Evolutionary conservation across 306 rosid genomes (phyloP).

Genomic region (Dalbergia cultrata): DNA sequence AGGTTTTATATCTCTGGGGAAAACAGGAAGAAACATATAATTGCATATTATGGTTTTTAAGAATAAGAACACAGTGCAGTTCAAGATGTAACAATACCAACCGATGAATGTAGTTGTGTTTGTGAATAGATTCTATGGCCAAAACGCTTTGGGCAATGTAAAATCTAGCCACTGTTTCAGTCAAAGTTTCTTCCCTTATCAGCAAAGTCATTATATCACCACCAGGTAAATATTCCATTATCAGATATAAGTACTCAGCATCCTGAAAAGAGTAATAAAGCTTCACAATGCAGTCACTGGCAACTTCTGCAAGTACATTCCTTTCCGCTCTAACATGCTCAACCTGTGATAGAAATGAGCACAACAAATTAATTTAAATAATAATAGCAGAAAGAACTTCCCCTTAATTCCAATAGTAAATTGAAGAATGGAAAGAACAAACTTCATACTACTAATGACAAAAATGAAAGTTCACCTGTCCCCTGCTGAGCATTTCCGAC

Average conservation of each 20-base stretch:
- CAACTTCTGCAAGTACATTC: slow-evolving; percentile 95
- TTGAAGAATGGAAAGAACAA: slow-evolving; percentile 31
- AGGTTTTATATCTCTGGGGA: slow-evolving; percentile 87
- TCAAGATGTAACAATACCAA: slow-evolving; percentile 38
- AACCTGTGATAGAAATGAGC: slow-evolving; percentile 48
- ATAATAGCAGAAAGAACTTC: slow-evolving; percentile 10
- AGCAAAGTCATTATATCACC: slow-evolving; percentile 97
- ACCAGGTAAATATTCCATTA: slow-evolving; percentile 97
- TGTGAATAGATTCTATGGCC: slow-evolving; percentile 91
- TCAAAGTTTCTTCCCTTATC: slow-evolving; percentile 93
- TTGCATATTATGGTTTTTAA: slow-evolving; percentile 19
- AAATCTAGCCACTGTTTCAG: slow-evolving; percentile 86
- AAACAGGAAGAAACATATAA: slow-evolving; percentile 10
- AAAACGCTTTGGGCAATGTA: slow-evolving; percentile 74
- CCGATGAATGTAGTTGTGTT: slow-evolving; percentile 92
- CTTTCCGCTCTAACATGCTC: slow-evolving; percentile 86
- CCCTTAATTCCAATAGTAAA: not conserved
- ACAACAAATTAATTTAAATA: not conserved
- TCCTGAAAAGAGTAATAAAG: slow-evolving; percentile 96
- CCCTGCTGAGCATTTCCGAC: slow-evolving; percentile 65
- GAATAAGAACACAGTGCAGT: slow-evolving; percentile 13
- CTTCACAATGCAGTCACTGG: slow-evolving; percentile 87
- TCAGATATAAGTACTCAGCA: slow-evolving; percentile 80
- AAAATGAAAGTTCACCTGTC: slow-evolving; percentile 51
- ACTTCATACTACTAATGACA: slow-evolving; percentile 3